Percentiles rank a stretch among this genome's conserved stretches.
Conservation (phyloP, 2,329 filamentous ascomycete species). For the Helotiales sp. region DNA sequence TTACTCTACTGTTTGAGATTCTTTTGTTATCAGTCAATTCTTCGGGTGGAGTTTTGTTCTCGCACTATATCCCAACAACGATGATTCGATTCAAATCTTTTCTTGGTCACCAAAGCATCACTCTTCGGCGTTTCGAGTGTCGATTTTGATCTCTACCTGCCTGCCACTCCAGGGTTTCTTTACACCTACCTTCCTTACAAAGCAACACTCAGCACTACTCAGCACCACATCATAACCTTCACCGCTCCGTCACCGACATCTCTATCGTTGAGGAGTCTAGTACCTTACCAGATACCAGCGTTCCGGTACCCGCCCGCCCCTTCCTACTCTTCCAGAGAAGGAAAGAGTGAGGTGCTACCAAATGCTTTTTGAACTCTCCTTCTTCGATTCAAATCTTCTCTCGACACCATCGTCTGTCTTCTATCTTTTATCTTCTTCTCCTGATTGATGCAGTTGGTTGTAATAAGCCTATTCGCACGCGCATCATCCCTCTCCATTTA, state of each 20-base stretch:
- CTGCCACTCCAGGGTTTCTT: background rate
- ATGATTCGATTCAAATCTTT: background rate
- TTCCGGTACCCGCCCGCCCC: background rate
- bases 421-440: constrained; percentile 8
- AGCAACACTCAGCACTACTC: background rate
- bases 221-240: background rate
- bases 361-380: constrained; percentile 1
- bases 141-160: background rate
- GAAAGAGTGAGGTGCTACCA: background rate
- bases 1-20: background rate
- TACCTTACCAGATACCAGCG: constrained; percentile 14
- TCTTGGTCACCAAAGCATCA: constrained; percentile 14
- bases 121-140: constrained; percentile 11
- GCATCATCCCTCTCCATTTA: background rate
- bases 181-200: background rate
- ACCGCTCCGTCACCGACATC: background rate
- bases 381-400: background rate
- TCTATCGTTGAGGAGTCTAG: constrained; percentile 1
- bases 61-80: constrained; percentile 12
- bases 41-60: background rate
- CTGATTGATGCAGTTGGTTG: constrained; percentile 16
- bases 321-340: background rate
- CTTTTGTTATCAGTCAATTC: background rate
- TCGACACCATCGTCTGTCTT: background rate
- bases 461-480: constrained; percentile 6